Evolutionary conservation across 1,139 yeast species (phyloP).

Genomic region (Candida buenavistaensis): DNA sequence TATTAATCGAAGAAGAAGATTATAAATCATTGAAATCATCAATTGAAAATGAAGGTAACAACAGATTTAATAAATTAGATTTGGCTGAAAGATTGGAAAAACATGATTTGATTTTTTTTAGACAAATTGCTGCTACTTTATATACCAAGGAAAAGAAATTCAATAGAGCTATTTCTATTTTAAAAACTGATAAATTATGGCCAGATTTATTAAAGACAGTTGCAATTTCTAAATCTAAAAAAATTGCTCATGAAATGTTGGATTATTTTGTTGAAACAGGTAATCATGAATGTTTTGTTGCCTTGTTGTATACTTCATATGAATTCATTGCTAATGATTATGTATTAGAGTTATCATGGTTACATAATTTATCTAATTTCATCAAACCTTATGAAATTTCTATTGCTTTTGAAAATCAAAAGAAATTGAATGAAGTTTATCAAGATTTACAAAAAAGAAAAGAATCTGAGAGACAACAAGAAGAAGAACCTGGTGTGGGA

Average conservation of each 20-base stretch:
- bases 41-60: slow-evolving; percentile 75
- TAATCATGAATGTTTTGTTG: slow-evolving; percentile 93
- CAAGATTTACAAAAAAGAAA: slow-evolving; percentile 71
- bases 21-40: slow-evolving; percentile 84
- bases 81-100: slow-evolving; percentile 91
- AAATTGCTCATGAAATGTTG: slow-evolving; percentile 85
- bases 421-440: slow-evolving; percentile 62
- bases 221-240: slow-evolving; percentile 72
- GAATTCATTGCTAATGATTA: slow-evolving; percentile 78
- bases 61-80: slow-evolving; percentile 88
- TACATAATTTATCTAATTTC: slow-evolving; percentile 73
- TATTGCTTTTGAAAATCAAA: slow-evolving; percentile 73
- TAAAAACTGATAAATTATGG: slow-evolving; percentile 94
- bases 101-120: slow-evolving; percentile 86
- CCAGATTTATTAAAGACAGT: slow-evolving; percentile 92
- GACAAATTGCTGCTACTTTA: slow-evolving; percentile 92
- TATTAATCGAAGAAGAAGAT: slow-evolving; percentile 95
- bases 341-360: slow-evolving; percentile 89
- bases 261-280: slow-evolving; percentile 96
- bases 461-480: slow-evolving; percentile 57
- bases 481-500: slow-evolving; percentile 43
- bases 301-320: slow-evolving; percentile 84
- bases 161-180: slow-evolving; percentile 82
- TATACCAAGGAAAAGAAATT: slow-evolving; percentile 94
- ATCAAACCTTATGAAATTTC: slow-evolving; percentile 92